Percentiles rank a stretch among this genome's conserved stretches.
Conservation (phyloP, 495 filamentous ascomycete genomes). For the Aspergillus biplanus region DNA sequence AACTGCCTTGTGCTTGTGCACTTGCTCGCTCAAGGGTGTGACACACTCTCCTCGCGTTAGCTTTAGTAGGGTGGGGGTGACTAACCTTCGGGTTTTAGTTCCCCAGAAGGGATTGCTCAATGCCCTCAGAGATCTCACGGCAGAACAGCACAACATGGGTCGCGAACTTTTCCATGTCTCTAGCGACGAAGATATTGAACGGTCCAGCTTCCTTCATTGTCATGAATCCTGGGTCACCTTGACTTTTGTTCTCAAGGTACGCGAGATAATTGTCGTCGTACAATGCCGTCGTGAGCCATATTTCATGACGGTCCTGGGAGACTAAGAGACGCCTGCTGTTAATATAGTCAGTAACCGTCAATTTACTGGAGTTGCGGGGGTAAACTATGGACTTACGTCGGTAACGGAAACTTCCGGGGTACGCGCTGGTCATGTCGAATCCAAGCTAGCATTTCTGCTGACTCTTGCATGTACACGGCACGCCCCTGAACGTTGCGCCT, state of each 20-base stretch:
- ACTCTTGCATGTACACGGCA: constrained; percentile 19
- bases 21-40: background rate
- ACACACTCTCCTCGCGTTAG: background rate
- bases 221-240: background rate
- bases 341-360: background rate
- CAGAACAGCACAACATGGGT: too few relatives aligned
- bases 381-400: too few relatives aligned
- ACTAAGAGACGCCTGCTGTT: constrained; percentile 19
- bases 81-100: background rate
- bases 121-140: background rate
- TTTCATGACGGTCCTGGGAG: constrained; percentile 25
- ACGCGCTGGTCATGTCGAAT: too few relatives aligned
- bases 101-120: background rate
- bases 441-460: constrained; percentile 20
- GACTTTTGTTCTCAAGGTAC: constrained; percentile 10
- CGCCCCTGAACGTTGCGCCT: too few relatives aligned
- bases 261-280: constrained; percentile 20
- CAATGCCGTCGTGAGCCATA: constrained; percentile 19
- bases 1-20: background rate
- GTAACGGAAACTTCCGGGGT: too few relatives aligned
- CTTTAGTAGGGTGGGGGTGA: background rate
- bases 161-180: too few relatives aligned
- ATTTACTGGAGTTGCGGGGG: too few relatives aligned
- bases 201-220: background rate
- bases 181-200: too few relatives aligned